A percentile compares a stretch with the other conserved stretches of the same genome.
These are phyloP conservation scores for Taphrina wiesneri DNA, from an alignment of 1,139 yeast genomes.

Conservation along the genomic window DNA sequence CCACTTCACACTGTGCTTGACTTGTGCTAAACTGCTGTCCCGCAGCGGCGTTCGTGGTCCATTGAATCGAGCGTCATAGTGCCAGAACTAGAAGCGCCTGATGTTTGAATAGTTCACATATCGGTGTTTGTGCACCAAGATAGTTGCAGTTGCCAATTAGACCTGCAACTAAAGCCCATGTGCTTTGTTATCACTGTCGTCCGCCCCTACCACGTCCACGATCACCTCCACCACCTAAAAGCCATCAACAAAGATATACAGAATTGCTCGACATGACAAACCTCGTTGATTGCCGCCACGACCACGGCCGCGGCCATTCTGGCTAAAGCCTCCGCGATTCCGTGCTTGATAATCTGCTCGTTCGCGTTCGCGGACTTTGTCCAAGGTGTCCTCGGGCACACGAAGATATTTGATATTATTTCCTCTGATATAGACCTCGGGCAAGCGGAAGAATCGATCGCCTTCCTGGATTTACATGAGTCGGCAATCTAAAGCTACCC, in stretches of 20 bases:
- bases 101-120: not conserved
- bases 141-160: conserved; percentile 6
- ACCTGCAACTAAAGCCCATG: not conserved
- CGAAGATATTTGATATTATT: conserved; percentile 70
- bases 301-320: conserved; percentile 35
- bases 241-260: conserved; percentile 38
- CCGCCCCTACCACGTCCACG: conserved; percentile 38
- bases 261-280: conserved; percentile 14
- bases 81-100: not conserved
- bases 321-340: conserved; percentile 46
- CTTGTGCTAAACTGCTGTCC: no score
- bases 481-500: not conserved
- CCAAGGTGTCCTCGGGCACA: conserved; percentile 58
- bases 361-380: conserved; percentile 66
- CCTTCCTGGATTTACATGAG: conserved; percentile 50
- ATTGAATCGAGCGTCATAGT: not conserved
- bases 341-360: conserved; percentile 56
- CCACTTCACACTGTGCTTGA: no score
- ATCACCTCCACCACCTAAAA: conserved; percentile 40
- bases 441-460: conserved; percentile 63
- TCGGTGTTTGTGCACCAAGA: not conserved
- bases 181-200: not conserved
- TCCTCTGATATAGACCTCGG: conserved; percentile 84
- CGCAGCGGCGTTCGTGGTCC: no score
- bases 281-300: conserved; percentile 19